phyloP scores from a whole-genome alignment of 139 green algal species.

The Pycnococcus provasolii region DNA sequence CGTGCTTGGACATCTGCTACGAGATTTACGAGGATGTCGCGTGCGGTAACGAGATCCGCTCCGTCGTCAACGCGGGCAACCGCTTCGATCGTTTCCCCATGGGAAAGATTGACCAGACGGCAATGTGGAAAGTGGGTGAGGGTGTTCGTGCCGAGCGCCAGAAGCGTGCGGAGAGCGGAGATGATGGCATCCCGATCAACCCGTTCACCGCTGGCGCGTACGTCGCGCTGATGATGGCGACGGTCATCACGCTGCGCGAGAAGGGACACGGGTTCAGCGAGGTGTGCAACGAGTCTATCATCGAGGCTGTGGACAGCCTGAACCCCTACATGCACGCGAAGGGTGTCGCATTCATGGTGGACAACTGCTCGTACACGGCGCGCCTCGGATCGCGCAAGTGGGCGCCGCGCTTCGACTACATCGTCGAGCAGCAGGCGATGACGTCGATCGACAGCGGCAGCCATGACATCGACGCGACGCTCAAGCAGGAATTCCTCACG shows the following conservation, averaged over 20 bases:
- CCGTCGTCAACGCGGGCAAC: conserved; percentile 77
- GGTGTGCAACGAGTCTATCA: conserved; percentile 99
- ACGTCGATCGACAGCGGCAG: conserved; percentile 34
- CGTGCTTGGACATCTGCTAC: conserved; percentile 92
- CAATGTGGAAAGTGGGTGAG: conserved; percentile 95
- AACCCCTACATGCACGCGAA: conserved; percentile 99
- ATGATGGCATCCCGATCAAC: conserved; percentile 87
- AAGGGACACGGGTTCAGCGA: conserved; percentile 95
- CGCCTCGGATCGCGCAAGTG: conserved; percentile 94
- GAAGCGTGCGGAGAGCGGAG: conserved; percentile 39
- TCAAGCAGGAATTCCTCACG: conserved; percentile 31
- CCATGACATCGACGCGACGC: conserved; percentile 21
- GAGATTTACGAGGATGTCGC: conserved; percentile 98
- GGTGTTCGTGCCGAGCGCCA: conserved; percentile 57
- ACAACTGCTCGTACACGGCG: conserved; percentile 99
- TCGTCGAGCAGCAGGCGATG: conserved; percentile 74
- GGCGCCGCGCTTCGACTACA: conserved; percentile 97
- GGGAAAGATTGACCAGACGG: conserved; percentile 95
- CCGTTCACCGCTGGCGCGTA: conserved; percentile 98
- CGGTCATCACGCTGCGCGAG: conserved; percentile 63
- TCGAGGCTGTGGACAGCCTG: conserved; percentile 94
- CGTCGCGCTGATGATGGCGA: conserved; percentile 95
- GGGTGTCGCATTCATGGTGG: conserved; percentile 99
- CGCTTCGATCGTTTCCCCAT: conserved; percentile 95
- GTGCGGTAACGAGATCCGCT: conserved; percentile 96